phyloP scores from a whole-genome alignment of 805 yeast species.

The Yarrowia sp. region DNA sequence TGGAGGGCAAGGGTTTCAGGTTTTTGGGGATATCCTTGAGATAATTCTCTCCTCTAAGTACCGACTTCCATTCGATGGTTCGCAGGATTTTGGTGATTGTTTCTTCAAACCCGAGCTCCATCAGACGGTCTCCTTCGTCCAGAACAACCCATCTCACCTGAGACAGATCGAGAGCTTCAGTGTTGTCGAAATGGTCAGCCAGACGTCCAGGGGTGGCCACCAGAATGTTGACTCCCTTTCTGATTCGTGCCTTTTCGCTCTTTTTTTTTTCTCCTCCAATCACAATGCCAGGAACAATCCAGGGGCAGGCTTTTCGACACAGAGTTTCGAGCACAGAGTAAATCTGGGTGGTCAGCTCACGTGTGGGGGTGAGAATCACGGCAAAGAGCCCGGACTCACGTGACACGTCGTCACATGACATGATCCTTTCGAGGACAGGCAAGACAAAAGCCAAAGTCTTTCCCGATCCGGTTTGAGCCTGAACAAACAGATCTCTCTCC shows the following conservation, averaged over 20 bases:
- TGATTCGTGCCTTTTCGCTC: slow-evolving; percentile 90
- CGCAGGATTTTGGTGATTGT: slow-evolving; percentile 78
- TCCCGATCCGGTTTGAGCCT: slow-evolving; percentile 99
- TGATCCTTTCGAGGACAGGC: slow-evolving; percentile 79
- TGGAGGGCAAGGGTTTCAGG: slow-evolving; percentile 68
- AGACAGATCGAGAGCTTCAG: slow-evolving; percentile 72
- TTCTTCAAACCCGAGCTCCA: slow-evolving; percentile 97
- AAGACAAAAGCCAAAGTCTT: slow-evolving; percentile 87
- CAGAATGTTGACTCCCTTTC: slow-evolving; percentile 95
- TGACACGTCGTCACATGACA: slow-evolving; percentile 57
- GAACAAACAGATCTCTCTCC: slow-evolving; percentile 77
- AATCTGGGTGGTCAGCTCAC: slow-evolving; percentile 93
- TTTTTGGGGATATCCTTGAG: slow-evolving; percentile 45
- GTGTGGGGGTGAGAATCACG: slow-evolving; percentile 86
- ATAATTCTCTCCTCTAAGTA: slow-evolving; percentile 50
- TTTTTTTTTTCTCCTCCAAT: slow-evolving; percentile 99
- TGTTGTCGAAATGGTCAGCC: slow-evolving; percentile 92
- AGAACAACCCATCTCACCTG: slow-evolving; percentile 85
- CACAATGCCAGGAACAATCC: slow-evolving; percentile 92
- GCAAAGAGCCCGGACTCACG: slow-evolving; percentile 89
- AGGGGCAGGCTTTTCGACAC: slow-evolving; percentile 68
- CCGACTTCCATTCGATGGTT: slow-evolving; percentile 58
- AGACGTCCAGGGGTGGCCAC: slow-evolving; percentile 98
- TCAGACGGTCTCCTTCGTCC: slow-evolving; percentile 96
- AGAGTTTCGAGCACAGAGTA: slow-evolving; percentile 78